Evolutionary conservation across 139 green algal genomes (phyloP), one percentile per base, ranked within the genome.

Genomic region (Haematococcus lacustris): DNA sequence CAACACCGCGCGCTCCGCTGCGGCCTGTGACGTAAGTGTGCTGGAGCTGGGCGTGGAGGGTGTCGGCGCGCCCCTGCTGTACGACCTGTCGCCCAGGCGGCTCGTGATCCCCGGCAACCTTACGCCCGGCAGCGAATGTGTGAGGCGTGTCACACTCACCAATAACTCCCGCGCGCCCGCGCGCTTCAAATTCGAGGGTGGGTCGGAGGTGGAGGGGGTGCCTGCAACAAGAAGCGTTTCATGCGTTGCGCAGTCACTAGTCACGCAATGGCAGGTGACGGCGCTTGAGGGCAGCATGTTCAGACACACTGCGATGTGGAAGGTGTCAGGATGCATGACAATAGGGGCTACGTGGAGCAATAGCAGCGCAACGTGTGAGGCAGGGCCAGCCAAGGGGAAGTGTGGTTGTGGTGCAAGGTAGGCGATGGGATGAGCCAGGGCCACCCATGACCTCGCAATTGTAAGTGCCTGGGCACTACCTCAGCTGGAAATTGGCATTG

Each of bases 21-120:
- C 64, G 0, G 4, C 34, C n/a, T 77, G 65, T 39, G 71, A 83
- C 71, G 35, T 78, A 21, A 68, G 71, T 38, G 75, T 87, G 23
- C 66, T 78, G 51, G 82, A 84, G 76, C 53, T 84, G n/a, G 78
- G 78, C 66, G 39, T 87, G 65, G 78, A 87, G 60, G 82, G 82
- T 26, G 41, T 79, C 30, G 78, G 71, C 30, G 67, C 66, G 23
- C 50, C 47, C 3, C 39, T 83, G 64, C 6, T 77, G 61, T 57
- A 80, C 32, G 50, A 63, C 35, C 33, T 80, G 23, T 25, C 39
- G 23, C 81, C 81, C 3, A 37, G 61, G n/a, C 37, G 57, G 41
- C 17, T 82, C 26, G 30, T 39, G 1, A 32, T 85, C 43, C 70
- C 80, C 1, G 80, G 80, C 43, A 70, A 4, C 0, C 65, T 85